A percentile compares a stretch with the other conserved stretches of the same genome.
Conservation (phyloP, 805 yeast genomes). For the Cephaloascus fragrans region DNA sequence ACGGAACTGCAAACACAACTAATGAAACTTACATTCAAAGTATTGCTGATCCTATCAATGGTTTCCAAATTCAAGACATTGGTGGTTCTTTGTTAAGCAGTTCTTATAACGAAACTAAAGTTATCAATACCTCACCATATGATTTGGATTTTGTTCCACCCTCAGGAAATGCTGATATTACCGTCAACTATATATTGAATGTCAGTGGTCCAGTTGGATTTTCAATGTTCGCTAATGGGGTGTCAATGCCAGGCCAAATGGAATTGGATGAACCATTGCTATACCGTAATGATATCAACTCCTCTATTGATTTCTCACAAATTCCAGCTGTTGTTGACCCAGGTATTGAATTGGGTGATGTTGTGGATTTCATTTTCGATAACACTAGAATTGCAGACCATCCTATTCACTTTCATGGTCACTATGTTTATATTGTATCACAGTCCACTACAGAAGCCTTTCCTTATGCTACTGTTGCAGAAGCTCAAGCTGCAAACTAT, state of each 20-base stretch:
- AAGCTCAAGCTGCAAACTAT: constrained; percentile 12
- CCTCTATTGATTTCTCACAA: constrained; percentile 6
- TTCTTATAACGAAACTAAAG: constrained; percentile 5
- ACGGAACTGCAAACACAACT: constrained; percentile 8
- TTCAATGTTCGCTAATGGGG: constrained; percentile 14
- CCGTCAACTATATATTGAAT: constrained; percentile 17
- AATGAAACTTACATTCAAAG: constrained; percentile 1
- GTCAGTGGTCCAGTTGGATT: constrained; percentile 17
- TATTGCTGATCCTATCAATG: constrained; percentile 6
- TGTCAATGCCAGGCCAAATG: constrained; percentile 9
- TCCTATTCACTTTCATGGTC: constrained; percentile 26
- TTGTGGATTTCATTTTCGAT: constrained; percentile 20
- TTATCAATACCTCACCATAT: constrained; percentile 11
- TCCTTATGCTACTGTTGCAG: constrained; percentile 13
- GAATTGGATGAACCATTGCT: constrained; percentile 16
- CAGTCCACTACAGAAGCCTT: constrained; percentile 13
- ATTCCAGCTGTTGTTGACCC: constrained; percentile 4
- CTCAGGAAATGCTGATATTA: constrained; percentile 13
- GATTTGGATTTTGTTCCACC: constrained; percentile 5
- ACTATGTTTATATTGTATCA: constrained; percentile 17
- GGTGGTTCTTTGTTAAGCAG: constrained; percentile 11
- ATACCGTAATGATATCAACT: constrained; percentile 11
- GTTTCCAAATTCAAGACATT: constrained; percentile 13
- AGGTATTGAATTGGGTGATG: constrained; percentile 15
- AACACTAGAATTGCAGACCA: constrained; percentile 18